Base-by-base conservation (phyloP, 2,329 filamentous ascomycete species). In the Ceratocystis harringtonii region DNA sequence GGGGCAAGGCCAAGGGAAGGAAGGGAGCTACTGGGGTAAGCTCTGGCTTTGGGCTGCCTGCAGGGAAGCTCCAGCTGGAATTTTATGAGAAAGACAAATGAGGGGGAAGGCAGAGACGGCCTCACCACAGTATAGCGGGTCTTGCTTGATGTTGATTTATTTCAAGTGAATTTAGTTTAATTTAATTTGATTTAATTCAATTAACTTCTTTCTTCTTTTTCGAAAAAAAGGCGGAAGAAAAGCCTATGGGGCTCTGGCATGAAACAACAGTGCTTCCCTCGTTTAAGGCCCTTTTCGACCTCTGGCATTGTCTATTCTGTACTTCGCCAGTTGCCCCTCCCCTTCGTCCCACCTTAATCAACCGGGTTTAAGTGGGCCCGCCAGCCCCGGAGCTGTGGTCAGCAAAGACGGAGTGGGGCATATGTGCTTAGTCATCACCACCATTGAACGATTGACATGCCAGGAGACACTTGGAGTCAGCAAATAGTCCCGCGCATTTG, bases 11-110 rank as follows among this genome's bases (percentile, higher is more conserved):
- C 12, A 28, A 15, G 22, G 25, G 52, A 30, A 57, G 52, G 52
- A 30, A 57, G 52, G 52, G 52, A 57, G 52, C 17, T 57, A 30
- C 52, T 57, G 52, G 52, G 52, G 52, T 57, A 57, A 57, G 52
- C 52, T 57, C 30, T 57, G 25, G 36, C 52, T 57, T 57, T 57
- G 52, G 52, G 52, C 22, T 25, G 52, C 52, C 22, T 25, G 52
- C 52, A 57, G 52, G 52, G 52, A 57, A 57, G 52, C 52, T 57
- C 22, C 10, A 17, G 52, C 12, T 28, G 25, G 22, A 32, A 55
- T 55, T 55, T 55, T 55, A 15, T 57, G 52, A 28, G 52, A 57
- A 32, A 6, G 17, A 22, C 15, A 57, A 57, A 57, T 57, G 25
- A 57, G 52, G 52, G 50, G 50, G 45, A 50, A 25, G 22, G 22